Percentiles rank a stretch among this genome's conserved stretches.
Conservation (phyloP, 768 basidiomycete species). For the Tulasnella sp. region DNA sequence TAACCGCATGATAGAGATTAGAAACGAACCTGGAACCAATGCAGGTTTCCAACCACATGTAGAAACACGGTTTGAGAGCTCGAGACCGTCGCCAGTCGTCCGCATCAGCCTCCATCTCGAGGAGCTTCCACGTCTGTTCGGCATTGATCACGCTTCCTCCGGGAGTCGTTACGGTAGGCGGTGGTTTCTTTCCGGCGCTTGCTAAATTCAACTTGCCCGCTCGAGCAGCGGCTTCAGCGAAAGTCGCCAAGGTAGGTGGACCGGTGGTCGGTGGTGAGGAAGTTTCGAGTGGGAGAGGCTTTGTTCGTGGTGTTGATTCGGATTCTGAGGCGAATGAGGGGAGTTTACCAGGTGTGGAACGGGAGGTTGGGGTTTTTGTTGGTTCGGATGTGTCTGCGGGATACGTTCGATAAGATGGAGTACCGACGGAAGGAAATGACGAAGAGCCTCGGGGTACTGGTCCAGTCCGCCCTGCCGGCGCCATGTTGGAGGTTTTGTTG, state of each 20-base stretch:
- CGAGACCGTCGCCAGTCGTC: conserved; percentile 53
- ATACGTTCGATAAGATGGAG: conserved; percentile 35
- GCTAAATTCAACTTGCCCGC: conserved; percentile 6
- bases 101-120: conserved; percentile 51
- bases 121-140: conserved; percentile 57
- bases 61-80: conserved; percentile 59
- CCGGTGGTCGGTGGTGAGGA: background rate
- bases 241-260: background rate
- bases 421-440: conserved; percentile 25
- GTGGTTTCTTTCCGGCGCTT: background rate
- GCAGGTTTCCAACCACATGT: conserved; percentile 60
- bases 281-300: background rate
- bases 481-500: background rate
- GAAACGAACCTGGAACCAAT: conserved; percentile 60
- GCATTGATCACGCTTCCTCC: conserved; percentile 24
- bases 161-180: background rate
- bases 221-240: conserved; percentile 10
- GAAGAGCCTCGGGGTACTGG: background rate
- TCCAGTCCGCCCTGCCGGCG: background rate
- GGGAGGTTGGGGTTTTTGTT: conserved; percentile 21
- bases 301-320: background rate
- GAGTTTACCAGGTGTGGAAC: conserved; percentile 5
- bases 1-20: background rate
- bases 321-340: background rate
- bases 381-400: conserved; percentile 23